Conservation (phyloP, 495 filamentous ascomycete species). For the Trichoderma virens region DNA sequence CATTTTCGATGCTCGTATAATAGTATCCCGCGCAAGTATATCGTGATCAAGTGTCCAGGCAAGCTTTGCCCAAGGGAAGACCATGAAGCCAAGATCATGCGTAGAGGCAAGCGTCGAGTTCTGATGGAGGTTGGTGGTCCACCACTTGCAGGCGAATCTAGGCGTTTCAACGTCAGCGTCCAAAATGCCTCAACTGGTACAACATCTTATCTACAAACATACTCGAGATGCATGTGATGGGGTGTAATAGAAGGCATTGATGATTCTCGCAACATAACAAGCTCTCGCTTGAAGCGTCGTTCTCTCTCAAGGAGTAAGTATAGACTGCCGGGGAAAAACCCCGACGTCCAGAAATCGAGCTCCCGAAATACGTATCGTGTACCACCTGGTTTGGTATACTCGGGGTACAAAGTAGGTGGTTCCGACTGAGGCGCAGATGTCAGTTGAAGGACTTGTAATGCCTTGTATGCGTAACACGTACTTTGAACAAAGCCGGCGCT, state of each 20-base stretch:
- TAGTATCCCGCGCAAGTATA: conserved; percentile 20
- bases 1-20: conserved; percentile 29
- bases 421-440: not conserved
- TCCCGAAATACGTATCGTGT: conserved; percentile 24
- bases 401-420: conserved; percentile 27
- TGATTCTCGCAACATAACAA: not conserved
- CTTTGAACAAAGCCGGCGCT: conserved; percentile 12
- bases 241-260: not conserved
- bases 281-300: conserved; percentile 21
- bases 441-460: not conserved
- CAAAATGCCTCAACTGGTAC: too few relatives aligned
- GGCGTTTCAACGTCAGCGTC: too few relatives aligned
- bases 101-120: conserved; percentile 31
- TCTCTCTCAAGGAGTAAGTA: conserved; percentile 27
- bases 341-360: conserved; percentile 36
- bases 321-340: conserved; percentile 35
- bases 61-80: conserved; percentile 29
- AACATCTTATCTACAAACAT: too few relatives aligned
- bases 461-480: too few relatives aligned
- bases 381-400: conserved; percentile 16
- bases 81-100: conserved; percentile 42
- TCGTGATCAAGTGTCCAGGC: conserved; percentile 31
- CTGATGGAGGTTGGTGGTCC: conserved; percentile 27
- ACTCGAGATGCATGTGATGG: not conserved
- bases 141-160: conserved; percentile 25